Evolutionary conservation across 768 basidiomycete species (phyloP).

Genomic region (Phylloporus arenicola): DNA sequence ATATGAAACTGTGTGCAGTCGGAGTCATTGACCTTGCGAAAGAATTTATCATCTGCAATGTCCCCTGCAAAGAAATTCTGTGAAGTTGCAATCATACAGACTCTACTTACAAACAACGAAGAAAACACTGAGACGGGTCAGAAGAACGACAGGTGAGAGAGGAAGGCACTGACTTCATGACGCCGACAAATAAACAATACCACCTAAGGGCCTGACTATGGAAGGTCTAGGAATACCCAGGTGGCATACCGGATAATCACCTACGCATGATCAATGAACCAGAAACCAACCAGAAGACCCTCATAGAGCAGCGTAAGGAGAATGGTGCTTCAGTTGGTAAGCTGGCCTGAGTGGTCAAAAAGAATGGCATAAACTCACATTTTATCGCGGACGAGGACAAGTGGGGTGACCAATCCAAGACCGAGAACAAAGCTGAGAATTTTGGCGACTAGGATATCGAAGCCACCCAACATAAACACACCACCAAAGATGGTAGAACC

Average conservation of each 20-base stretch:
- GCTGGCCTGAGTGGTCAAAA: background rate
- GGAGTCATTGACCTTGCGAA: conserved; percentile 90
- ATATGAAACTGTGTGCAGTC: conserved; percentile 87
- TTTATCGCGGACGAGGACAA: conserved; percentile 85
- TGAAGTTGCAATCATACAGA: background rate
- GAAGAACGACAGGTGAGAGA: conserved; percentile 8
- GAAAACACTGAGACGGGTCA: conserved; percentile 48
- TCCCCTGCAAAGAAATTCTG: conserved; percentile 56
- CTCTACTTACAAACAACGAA: conserved; percentile 75
- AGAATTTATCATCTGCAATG: conserved; percentile 89
- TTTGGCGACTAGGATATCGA: conserved; percentile 87
- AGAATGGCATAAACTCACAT: conserved; percentile 47
- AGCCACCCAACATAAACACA: conserved; percentile 76
- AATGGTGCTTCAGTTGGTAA: conserved; percentile 60
- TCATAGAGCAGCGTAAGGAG: conserved; percentile 77
- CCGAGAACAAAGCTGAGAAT: conserved; percentile 88
- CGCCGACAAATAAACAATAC: conserved; percentile 78
- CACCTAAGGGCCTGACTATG: conserved; percentile 72
- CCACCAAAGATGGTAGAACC: conserved; percentile 81
- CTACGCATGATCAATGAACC: conserved; percentile 92
- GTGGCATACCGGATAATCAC: conserved; percentile 24
- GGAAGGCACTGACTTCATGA: conserved; percentile 64
- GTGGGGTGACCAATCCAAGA: conserved; percentile 78
- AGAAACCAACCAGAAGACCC: conserved; percentile 83
- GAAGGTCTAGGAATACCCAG: conserved; percentile 7